A percentile compares a stretch with the other conserved stretches of the same genome.
Evolutionary conservation across 2,329 filamentous ascomycete species (phyloP).

Genomic region (Cladosporium sp.): DNA sequence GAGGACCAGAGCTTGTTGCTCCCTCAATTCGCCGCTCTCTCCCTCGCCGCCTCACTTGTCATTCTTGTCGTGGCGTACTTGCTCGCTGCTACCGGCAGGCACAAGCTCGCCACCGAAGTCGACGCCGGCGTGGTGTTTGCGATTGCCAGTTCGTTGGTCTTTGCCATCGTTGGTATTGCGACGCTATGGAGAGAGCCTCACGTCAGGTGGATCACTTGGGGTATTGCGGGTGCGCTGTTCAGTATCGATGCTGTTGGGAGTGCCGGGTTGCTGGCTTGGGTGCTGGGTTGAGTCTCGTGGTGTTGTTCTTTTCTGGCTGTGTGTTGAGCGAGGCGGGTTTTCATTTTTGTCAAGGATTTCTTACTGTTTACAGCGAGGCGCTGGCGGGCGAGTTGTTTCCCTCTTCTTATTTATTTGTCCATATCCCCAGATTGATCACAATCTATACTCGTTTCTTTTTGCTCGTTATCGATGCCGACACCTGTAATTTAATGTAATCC

Average conservation of each 20-base stretch:
- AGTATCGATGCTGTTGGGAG: slow-evolving; percentile 52
- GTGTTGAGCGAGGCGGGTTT: too few relatives aligned
- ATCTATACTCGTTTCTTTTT: too few relatives aligned
- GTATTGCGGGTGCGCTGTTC: slow-evolving; percentile 50
- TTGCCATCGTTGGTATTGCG: slow-evolving; percentile 63
- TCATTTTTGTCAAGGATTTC: background rate
- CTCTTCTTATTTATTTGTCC: background rate
- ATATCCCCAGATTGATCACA: slow-evolving; percentile 2
- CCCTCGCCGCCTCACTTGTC: slow-evolving; percentile 61
- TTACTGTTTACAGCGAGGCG: slow-evolving; percentile 11
- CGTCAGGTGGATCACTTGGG: slow-evolving; percentile 48
- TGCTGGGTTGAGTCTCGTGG: slow-evolving; percentile 44
- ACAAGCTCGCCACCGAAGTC: slow-evolving; percentile 69
- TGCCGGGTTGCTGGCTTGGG: slow-evolving; percentile 56
- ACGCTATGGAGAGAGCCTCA: slow-evolving; percentile 56
- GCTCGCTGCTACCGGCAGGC: slow-evolving; percentile 68
- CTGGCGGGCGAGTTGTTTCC: background rate
- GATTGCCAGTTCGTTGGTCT: slow-evolving; percentile 66
- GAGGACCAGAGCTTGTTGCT: slow-evolving; percentile 19
- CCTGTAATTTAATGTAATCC: too few relatives aligned
- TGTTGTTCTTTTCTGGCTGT: too few relatives aligned
- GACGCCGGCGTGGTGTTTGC: slow-evolving; percentile 72
- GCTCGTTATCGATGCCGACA: too few relatives aligned
- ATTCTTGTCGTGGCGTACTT: slow-evolving; percentile 66
- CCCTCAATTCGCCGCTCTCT: slow-evolving; percentile 48